Evolutionary conservation across 2,329 filamentous ascomycete genomes (phyloP).

Genomic region (Botrytis hyacinthi): DNA sequence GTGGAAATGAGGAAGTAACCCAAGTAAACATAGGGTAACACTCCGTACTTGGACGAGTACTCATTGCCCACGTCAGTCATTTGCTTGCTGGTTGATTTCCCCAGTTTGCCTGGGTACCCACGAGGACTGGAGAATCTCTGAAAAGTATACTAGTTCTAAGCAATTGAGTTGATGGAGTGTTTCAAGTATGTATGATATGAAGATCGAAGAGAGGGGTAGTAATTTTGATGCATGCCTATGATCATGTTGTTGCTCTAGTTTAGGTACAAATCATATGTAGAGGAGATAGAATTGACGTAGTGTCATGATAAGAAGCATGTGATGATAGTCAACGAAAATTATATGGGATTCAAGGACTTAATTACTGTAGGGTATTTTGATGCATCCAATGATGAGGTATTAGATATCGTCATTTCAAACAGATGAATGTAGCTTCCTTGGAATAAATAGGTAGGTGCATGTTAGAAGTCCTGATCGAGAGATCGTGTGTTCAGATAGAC

Average conservation of each 20-base stretch:
- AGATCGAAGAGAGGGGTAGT: not conserved
- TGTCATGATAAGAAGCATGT: not conserved
- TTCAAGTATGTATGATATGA: not conserved
- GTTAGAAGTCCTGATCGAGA: not conserved
- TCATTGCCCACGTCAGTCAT: slow-evolving; percentile 4
- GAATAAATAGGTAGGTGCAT: not conserved
- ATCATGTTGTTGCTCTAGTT: not conserved
- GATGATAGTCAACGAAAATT: not conserved
- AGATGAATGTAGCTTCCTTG: not conserved
- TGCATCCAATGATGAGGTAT: not conserved
- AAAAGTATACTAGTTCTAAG: not conserved
- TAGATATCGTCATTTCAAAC: not conserved
- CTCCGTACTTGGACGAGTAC: slow-evolving; percentile 6
- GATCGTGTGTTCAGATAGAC: not conserved
- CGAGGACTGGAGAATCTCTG: not conserved
- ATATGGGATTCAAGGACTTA: not conserved
- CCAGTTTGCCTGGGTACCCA: slow-evolving; percentile 1
- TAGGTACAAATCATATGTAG: not conserved
- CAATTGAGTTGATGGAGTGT: not conserved
- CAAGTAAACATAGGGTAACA: not conserved
- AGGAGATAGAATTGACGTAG: not conserved
- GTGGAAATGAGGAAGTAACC: not conserved
- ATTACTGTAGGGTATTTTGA: not conserved
- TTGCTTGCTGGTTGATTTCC: slow-evolving; percentile 1
- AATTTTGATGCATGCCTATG: not conserved